Evolutionary conservation across 306 rosid species (phyloP).

Genomic region (Acacia confusa): DNA sequence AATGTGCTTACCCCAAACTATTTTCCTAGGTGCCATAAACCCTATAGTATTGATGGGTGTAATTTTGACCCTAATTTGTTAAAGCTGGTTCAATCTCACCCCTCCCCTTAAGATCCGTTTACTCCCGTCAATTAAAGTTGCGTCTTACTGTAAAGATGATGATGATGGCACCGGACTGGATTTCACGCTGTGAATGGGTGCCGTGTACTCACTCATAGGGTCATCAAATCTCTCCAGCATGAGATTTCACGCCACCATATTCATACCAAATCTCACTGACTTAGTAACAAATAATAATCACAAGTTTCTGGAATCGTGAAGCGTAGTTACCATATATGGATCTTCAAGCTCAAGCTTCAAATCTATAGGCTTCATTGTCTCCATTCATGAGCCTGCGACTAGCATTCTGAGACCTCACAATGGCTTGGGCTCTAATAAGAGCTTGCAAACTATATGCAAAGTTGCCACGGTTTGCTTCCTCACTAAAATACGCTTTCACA

Average conservation of each 20-base stretch:
- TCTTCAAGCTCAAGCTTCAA: constrained; percentile 56
- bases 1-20: too few species aligned
- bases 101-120: too few species aligned
- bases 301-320: background rate
- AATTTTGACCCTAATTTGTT: too few species aligned
- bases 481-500: constrained; percentile 84
- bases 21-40: too few species aligned
- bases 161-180: too few species aligned
- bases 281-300: background rate
- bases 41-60: too few species aligned
- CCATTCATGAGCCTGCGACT: constrained; percentile 33
- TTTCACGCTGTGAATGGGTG: constrained; percentile 53
- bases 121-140: too few species aligned
- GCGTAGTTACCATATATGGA: constrained; percentile 55
- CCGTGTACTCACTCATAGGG: constrained; percentile 49
- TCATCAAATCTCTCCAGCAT: constrained; percentile 79
- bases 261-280: background rate
- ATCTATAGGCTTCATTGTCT: constrained; percentile 18
- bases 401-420: constrained; percentile 63
- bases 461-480: constrained; percentile 80
- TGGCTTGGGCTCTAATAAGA: constrained; percentile 78
- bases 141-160: too few species aligned
- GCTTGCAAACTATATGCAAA: constrained; percentile 75
- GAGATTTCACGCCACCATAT: background rate
- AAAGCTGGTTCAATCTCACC: too few species aligned